These are phyloP conservation scores for Histomonas meleagridis DNA, from an alignment of 208 protist genomes.

Conservation along the genomic window DNA sequence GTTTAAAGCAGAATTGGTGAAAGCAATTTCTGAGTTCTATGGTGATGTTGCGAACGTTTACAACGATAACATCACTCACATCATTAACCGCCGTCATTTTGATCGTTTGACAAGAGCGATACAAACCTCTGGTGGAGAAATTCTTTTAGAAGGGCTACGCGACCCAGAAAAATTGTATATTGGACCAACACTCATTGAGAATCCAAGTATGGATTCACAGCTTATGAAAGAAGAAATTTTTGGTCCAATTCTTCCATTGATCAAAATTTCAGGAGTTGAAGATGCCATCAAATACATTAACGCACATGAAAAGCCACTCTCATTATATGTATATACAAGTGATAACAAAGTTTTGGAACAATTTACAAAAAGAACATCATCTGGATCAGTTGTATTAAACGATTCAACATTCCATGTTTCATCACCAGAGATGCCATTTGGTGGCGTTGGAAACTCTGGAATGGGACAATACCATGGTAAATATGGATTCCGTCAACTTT, in stretches of 20 bases:
- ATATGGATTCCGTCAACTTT: neutral
- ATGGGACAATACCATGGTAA: neutral
- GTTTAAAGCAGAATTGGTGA: neutral
- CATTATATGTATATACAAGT: neutral
- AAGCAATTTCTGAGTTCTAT: constrained; percentile 14
- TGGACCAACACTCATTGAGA: neutral
- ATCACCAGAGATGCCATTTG: neutral
- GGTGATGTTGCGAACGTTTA: neutral
- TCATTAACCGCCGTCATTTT: constrained; percentile 12
- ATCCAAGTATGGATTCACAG: neutral
- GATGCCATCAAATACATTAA: neutral
- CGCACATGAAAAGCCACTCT: neutral
- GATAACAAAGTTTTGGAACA: neutral
- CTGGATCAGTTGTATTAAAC: neutral
- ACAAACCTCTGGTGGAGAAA: neutral
- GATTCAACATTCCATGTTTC: constrained; percentile 27
- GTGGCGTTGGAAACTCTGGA: constrained; percentile 4
- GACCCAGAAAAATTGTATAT: neutral
- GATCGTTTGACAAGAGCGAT: neutral
- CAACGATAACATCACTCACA: constrained; percentile 28
- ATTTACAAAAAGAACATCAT: neutral
- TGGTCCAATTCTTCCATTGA: neutral
- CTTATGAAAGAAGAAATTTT: constrained; percentile 33
- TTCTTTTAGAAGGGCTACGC: neutral
- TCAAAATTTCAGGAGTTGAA: neutral